Base-by-base conservation (phyloP, 2,329 filamentous ascomycete genomes). In the Fusarium nisikadoi region DNA sequence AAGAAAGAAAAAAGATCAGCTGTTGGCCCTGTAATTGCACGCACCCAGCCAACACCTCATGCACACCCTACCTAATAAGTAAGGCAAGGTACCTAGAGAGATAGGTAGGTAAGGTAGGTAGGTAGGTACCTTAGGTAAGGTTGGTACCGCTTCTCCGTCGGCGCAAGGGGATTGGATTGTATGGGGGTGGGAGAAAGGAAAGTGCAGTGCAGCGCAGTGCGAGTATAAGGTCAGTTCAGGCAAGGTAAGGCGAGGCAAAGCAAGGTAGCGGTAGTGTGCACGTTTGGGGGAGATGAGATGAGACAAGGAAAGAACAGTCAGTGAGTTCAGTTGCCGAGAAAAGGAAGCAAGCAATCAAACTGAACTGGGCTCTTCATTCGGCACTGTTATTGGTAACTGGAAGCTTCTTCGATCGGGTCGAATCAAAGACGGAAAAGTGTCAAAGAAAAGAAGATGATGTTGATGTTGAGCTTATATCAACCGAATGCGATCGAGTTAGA, bases 251-350 rank as follows among this genome's bases (percentile, higher is more conserved):
- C 27, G 27, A n/a, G 13, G 27, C 2, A 23, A 39, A 31, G 31
- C n/a, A 23, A 19, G 39, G 39, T 23, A n/a, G 39, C 20, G 39
- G 46, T 33, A 50, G 31, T 38, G 33, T 53, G 70, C 65, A 72
- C 65, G 65, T 73, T 57, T 68, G 65, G 66, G 47, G 70, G 58
- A 65, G 64, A 72, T 54, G 58, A 65, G 64, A 72, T 54, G 68
- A 57, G 70, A 72, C 54, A 39, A 60, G 55, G 55, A 31, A 53
- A 42, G 58, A 27, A 54, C 45, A 55, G 47, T 36, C 42, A 43
- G 42, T 56, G 38, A 57, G 47, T 62, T 46, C 33, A 57, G 33
- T 58, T 43, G 50, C 46, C 39, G 45, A 65, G 61, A 41, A 55
- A 61, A 45, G 43, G 43, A 52, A 62, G 29, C 33, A 29, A 47